Evolutionary conservation across 1,284 basidiomycete genomes (phyloP).

Genomic region (Heimioporus punctisporus): DNA sequence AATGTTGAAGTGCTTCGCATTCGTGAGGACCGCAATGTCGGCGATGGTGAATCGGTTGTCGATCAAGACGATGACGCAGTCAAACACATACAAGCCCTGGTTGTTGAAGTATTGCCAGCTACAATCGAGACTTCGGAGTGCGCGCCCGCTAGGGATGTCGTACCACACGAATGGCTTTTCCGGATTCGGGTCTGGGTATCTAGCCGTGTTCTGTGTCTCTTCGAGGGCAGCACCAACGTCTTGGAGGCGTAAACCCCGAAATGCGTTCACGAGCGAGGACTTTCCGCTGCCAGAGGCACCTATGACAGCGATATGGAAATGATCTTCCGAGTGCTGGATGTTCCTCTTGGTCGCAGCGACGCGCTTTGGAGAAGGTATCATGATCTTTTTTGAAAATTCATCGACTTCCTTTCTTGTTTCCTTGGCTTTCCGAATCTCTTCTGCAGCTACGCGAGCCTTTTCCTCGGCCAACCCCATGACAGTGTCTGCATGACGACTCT

Average conservation of each 20-base stretch:
- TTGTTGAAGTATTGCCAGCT: constrained; percentile 26
- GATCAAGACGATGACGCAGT: constrained; percentile 13
- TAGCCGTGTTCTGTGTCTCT: constrained; percentile 18
- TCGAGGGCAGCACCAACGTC: constrained; percentile 16
- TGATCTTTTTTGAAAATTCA: constrained; percentile 6
- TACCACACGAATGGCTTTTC: constrained; percentile 19
- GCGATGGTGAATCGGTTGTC: constrained; percentile 24
- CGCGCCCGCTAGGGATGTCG: constrained; percentile 20
- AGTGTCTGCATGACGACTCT: constrained; percentile 12
- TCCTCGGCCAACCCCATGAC: constrained; percentile 12
- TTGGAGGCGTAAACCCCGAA: constrained; percentile 10
- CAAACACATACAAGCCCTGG: constrained; percentile 15
- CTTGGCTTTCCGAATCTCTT: constrained; percentile 9
- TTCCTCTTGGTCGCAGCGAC: constrained; percentile 4
- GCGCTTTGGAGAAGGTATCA: constrained; percentile 10
- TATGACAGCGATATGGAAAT: constrained; percentile 13
- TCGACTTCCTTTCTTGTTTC: constrained; percentile 14
- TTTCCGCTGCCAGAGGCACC: constrained; percentile 20
- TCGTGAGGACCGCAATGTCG: constrained; percentile 19
- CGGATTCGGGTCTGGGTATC: constrained; percentile 16
- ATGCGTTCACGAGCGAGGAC: constrained; percentile 20
- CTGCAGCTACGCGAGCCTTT: constrained; percentile 8
- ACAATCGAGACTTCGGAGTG: constrained; percentile 17
- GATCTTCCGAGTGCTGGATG: constrained; percentile 15
- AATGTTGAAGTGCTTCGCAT: too few relatives aligned